A percentile compares a stretch with the other conserved stretches of the same genome.
phyloP scores from a whole-genome alignment of 345 rosid genomes.

The Pistacia atlantica region DNA sequence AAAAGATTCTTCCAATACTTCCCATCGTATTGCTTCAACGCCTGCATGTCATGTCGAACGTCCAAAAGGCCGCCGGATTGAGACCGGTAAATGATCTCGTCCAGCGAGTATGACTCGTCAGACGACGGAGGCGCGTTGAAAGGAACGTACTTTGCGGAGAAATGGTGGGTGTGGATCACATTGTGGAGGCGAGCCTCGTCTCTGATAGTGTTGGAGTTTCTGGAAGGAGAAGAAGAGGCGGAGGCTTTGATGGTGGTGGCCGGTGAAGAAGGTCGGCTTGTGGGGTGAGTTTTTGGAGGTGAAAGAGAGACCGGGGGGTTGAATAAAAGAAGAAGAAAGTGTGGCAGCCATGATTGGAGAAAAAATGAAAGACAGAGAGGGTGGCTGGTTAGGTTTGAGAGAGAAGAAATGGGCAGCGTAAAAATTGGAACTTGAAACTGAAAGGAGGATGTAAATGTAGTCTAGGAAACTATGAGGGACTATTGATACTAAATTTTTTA shows the following conservation, averaged over 20 bases:
- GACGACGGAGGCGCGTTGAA: constrained; percentile 38
- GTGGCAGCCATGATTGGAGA: constrained; percentile 29
- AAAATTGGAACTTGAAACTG: constrained; percentile 1
- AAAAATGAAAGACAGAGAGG: constrained; percentile 4
- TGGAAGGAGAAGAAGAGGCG: not conserved
- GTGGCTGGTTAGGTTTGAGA: constrained; percentile 11
- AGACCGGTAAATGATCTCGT: constrained; percentile 53
- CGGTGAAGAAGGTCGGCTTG: not conserved
- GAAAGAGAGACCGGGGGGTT: constrained; percentile 14
- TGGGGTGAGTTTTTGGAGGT: not conserved
- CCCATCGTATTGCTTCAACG: constrained; percentile 42
- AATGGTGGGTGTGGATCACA: constrained; percentile 22
- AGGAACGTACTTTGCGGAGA: constrained; percentile 64
- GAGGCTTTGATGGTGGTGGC: constrained; percentile 8
- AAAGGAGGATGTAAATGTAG: not conserved
- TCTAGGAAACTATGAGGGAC: no score
- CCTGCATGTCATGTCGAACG: constrained; percentile 48
- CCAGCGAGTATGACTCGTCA: constrained; percentile 47
- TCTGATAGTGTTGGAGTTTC: constrained; percentile 35
- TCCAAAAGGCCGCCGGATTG: constrained; percentile 52
- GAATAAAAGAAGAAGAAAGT: constrained; percentile 12
- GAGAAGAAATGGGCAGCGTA: not conserved
- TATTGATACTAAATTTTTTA: no score
- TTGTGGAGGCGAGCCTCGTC: constrained; percentile 55
- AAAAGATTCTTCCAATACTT: constrained; percentile 42